Conservation (phyloP, 1,284 basidiomycete genomes). For the Puccinia coronata region DNA sequence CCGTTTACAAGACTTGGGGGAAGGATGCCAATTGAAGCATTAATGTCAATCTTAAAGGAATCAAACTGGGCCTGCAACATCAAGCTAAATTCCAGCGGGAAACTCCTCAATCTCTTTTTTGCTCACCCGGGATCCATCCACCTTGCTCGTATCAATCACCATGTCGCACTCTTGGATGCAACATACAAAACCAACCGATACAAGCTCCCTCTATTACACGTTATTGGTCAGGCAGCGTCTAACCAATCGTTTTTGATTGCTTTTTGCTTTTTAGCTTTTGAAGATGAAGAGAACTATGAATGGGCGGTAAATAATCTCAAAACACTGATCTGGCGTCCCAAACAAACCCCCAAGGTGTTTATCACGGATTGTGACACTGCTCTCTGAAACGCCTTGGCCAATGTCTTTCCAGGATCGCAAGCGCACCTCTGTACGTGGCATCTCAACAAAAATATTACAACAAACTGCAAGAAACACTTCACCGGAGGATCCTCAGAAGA, state of each 20-base stretch:
- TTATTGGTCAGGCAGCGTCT: background rate
- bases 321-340: no score
- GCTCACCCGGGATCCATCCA: constrained; percentile 15
- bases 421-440: background rate
- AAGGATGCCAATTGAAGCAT: background rate
- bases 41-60: background rate
- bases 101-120: background rate
- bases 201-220: no score
- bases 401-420: background rate
- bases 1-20: background rate
- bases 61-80: background rate
- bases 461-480: background rate
- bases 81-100: background rate
- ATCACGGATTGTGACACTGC: background rate
- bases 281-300: background rate
- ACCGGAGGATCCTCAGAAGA: background rate
- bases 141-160: constrained; percentile 6
- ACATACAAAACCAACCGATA: no score
- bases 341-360: background rate
- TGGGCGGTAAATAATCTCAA: no score
- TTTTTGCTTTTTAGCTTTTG: background rate
- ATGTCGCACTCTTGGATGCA: background rate
- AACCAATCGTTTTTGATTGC: no score
- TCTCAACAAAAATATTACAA: no score
- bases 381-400: background rate